Evolutionary conservation across 2,329 filamentous ascomycete species (phyloP), one percentile per base, ranked within the genome.

Genomic region (Ascochyta clinopodiicola): DNA sequence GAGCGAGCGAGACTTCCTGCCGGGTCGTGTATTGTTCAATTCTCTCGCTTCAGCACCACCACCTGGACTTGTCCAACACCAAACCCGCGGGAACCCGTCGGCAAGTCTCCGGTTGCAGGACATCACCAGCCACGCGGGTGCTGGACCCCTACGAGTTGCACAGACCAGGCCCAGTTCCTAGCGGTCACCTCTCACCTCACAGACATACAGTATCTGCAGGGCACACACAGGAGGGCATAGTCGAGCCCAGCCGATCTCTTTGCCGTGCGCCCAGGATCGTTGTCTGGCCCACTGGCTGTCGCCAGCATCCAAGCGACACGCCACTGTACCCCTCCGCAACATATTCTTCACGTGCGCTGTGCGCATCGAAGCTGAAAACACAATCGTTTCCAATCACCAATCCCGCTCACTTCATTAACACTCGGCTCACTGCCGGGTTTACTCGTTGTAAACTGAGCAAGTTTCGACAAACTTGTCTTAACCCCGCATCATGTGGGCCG

Each of bases 401-500:
- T 60, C 50, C 56, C 57, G 61, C 58, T 57, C 55, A 60, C 37
- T 53, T 48, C 55, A 49, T 58, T 62, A 51, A 4, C 47, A 52
- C 61, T 61, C 62, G 61, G 66, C 53, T 47, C 53, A 56, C 44
- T 45, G 47, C 49, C 39, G 58, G 64, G 53, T 57, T 46, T 42
- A 50, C 24, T 49, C 53, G 53, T 52, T 53, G 57, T 59, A 39
- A 42, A 60, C 43, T 71, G 72, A 73, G 70, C 71, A 74, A 56
- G 58, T 71, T 72, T 67, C 46, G 60, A 50, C 56, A 36, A 56
- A 57, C 50, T 60, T 45, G 62, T 44, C 51, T 44, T 51, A 60
- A 62, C 80, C 71, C 51, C 57, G 60, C 64, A 67, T 55, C 57
- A 90, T 90, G 88, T 80, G 87, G 71, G 69, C 75, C 51, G 68